Base-by-base conservation (phyloP, 768 basidiomycete genomes). In the Paxillus ammoniavirescens region DNA sequence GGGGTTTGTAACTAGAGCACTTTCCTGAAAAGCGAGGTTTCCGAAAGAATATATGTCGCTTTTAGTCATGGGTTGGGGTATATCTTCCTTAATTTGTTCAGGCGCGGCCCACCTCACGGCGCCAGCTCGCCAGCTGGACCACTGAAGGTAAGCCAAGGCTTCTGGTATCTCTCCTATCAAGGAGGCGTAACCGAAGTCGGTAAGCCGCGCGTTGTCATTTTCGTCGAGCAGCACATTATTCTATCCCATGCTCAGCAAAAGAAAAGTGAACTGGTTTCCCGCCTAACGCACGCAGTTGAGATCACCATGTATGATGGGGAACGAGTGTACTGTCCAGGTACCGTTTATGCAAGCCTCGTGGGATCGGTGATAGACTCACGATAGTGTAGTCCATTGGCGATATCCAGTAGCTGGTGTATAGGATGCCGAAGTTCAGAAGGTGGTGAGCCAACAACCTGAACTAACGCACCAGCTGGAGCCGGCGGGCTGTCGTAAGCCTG, bases 91-190 rank as follows among this genome's bases (percentile, higher is more conserved):
- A 1, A 80, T 21, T 38, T 61, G 65, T 15, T 72, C 61, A 0
- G 76, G 64, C 18, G 78, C 77, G 2, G 70, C 69, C 76, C 77
- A 80, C 0, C 78, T 72, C 33, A 78, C 64, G 10, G 77, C 72
- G 6, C 63, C 63, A 2, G 57, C 38, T 18, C 18, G 73, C 69
- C 4, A 62, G 61, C 48, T 77, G 63, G 47, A 64, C 49, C 33
- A 31, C 4, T 48, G 55, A 0, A 62, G 55, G 17, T 61, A 59
- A 2, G 5, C 2, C n/a, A 41, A 14, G 4, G 31, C 49, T 37
- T 59, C 50, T 0, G 54, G 54, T 6, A 53, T 59, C 4, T 47
- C 55, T 2, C 23, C 23, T 26, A 26, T 26, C 23, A 26, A 26
- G 23, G 23, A 26, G 23, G 70, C 67, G 40, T 61, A 52, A 1